A percentile compares a stretch with the other conserved stretches of the same genome.
Evolutionary conservation across 805 yeast genomes (phyloP).

Genomic region (Yarrowia sp.): DNA sequence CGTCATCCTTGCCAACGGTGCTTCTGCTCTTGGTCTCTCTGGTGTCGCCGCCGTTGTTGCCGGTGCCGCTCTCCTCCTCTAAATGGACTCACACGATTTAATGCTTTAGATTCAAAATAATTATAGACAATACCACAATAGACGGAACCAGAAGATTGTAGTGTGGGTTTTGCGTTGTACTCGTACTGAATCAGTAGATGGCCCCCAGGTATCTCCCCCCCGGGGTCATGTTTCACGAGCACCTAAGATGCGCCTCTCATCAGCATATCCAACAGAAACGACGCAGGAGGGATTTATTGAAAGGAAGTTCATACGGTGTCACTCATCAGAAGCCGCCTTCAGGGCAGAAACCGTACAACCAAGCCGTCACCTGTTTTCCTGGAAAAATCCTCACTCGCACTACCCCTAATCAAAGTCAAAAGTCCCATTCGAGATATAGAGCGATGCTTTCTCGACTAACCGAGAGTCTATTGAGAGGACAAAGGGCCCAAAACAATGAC

Average conservation of each 20-base stretch:
- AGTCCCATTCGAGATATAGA: neutral
- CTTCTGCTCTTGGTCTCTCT: neutral
- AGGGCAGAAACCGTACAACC: no score
- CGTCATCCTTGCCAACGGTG: slow-evolving; percentile 1
- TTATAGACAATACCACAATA: slow-evolving; percentile 3
- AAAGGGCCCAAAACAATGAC: neutral
- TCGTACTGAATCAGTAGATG: no score
- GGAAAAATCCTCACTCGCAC: neutral
- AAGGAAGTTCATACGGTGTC: no score
- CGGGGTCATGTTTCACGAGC: no score
- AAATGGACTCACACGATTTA: slow-evolving; percentile 6
- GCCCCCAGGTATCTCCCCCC: no score
- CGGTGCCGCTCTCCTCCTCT: slow-evolving; percentile 12
- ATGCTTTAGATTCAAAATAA: slow-evolving; percentile 21
- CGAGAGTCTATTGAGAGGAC: neutral
- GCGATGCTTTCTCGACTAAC: neutral
- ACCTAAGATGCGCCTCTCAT: no score
- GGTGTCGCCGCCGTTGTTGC: slow-evolving; percentile 12
- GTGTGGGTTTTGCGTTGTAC: no score
- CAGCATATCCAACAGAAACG: no score
- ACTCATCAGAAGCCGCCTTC: no score
- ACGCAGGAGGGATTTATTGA: no score
- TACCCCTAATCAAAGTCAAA: neutral
- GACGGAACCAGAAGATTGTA: no score
- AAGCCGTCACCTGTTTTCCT: no score